Base-by-base conservation (phyloP, 257 asterid genomes). In the Leptodermis oblonga region DNA sequence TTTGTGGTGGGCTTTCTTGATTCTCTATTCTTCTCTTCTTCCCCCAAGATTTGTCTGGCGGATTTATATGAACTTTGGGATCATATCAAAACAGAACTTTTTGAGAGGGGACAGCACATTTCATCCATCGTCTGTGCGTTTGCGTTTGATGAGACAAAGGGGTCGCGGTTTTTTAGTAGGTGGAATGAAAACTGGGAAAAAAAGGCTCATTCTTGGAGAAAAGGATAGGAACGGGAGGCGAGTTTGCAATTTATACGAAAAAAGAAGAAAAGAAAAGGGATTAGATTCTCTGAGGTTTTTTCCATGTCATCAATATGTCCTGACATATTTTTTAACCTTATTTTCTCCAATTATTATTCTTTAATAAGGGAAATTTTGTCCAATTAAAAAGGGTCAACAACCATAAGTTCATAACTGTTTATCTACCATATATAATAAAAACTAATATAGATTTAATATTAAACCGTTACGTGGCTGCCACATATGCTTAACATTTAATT, bases 301-400 rank as follows among this genome's bases (percentile, higher is more conserved):
- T 18, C 62, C 75, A 51, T 51, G 42, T 62, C 75, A 71, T 48
- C 64, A 39, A 11, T 4, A 31, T n/a, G n/a, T n/a, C n/a, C n/a
- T n/a, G n/a, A n/a, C n/a, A n/a, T n/a, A n/a, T n/a, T n/a, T n/a
- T n/a, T n/a, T n/a, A n/a, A n/a, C n/a, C n/a, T n/a, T n/a, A n/a
- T n/a, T n/a, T n/a, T n/a, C n/a, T n/a, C n/a, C n/a, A n/a, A n/a
- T n/a, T n/a, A n/a, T n/a, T n/a, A n/a, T n/a, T n/a, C n/a, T n/a
- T n/a, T n/a, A n/a, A n/a, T n/a, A n/a, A n/a, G n/a, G n/a, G n/a
- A n/a, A n/a, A n/a, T n/a, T n/a, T n/a, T n/a, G n/a, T n/a, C n/a
- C n/a, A n/a, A n/a, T n/a, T n/a, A n/a, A n/a, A n/a, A n/a, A n/a
- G n/a, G n/a, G n/a, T n/a, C n/a, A n/a, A n/a, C n/a, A n/a, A n/a